A percentile compares a stretch with the other conserved stretches of the same genome.
phyloP scores from a whole-genome alignment of 1,284 basidiomycete species.

The Ustilago curta region DNA sequence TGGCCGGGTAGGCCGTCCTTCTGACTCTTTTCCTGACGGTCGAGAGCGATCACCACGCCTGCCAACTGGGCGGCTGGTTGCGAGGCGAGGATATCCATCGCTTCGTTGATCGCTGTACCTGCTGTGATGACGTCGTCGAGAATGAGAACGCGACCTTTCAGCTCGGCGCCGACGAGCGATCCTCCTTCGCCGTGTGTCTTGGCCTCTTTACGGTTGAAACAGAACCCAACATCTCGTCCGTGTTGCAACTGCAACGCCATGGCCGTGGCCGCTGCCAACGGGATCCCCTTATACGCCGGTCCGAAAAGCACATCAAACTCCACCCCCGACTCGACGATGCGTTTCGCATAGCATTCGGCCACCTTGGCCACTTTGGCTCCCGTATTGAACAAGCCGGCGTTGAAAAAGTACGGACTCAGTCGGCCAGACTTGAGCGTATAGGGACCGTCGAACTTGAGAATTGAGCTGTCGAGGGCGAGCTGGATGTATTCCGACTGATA shows the following conservation, averaged over 20 bases:
- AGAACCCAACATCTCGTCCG: conserved; percentile 80
- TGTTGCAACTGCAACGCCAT: conserved; percentile 78
- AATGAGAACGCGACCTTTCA: conserved; percentile 80
- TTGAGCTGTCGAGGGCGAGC: conserved; percentile 58
- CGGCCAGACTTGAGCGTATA: conserved; percentile 83
- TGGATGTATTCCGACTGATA: conserved; percentile 67
- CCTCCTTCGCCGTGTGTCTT: conserved; percentile 99
- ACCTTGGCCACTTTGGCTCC: conserved; percentile 84
- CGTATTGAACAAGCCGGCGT: conserved; percentile 84
- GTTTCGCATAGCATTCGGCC: conserved; percentile 84
- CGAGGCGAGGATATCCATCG: conserved; percentile 60
- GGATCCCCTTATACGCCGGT: conserved; percentile 98
- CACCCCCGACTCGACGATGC: conserved; percentile 74
- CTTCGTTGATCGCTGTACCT: conserved; percentile 73
- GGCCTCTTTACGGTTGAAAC: conserved; percentile 93
- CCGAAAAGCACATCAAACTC: conserved; percentile 92
- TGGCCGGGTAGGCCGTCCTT: conserved; percentile 69
- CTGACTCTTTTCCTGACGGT: conserved; percentile 86
- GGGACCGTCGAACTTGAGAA: conserved; percentile 67
- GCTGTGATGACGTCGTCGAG: conserved; percentile 98
- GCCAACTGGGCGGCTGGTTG: conserved; percentile 73
- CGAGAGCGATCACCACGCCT: conserved; percentile 89
- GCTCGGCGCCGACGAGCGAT: conserved; percentile 84
- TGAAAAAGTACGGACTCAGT: conserved; percentile 95
- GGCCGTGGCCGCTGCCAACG: conserved; percentile 88